Evolutionary conservation across 768 basidiomycete genomes (phyloP).

Genomic region (Coprinopsis cinerea): DNA sequence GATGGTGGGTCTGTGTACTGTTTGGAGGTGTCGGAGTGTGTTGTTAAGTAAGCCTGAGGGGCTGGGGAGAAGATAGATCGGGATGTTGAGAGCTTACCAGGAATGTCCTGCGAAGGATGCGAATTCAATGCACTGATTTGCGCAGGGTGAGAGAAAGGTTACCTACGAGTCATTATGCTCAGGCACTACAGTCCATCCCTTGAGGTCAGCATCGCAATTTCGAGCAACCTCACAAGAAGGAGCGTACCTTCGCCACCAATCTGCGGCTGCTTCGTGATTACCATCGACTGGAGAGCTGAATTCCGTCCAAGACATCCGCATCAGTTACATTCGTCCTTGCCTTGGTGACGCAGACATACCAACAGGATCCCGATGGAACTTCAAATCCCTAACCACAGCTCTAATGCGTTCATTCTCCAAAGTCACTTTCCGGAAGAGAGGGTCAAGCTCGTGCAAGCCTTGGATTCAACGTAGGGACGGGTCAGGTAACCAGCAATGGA

Average conservation of each 20-base stretch:
- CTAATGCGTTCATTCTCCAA: conserved; percentile 72
- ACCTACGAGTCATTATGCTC: conserved; percentile 92
- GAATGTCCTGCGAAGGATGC: conserved; percentile 49
- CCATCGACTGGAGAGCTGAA: conserved; percentile 85
- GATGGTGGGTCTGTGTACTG: conserved; percentile 90
- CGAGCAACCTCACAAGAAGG: background rate
- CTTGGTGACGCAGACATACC: conserved; percentile 36
- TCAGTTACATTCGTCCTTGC: background rate
- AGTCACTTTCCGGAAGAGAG: conserved; percentile 72
- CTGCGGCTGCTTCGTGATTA: conserved; percentile 90
- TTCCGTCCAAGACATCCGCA: background rate
- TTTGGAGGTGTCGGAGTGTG: background rate
- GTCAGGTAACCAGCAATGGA: background rate
- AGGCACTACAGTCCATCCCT: conserved; percentile 46
- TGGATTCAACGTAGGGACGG: background rate
- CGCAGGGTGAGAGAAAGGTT: conserved; percentile 3
- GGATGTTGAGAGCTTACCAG: conserved; percentile 46
- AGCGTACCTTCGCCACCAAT: conserved; percentile 85
- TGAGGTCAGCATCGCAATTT: background rate
- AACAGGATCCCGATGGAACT: conserved; percentile 80
- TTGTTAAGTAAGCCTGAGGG: no score
- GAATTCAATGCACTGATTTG: conserved; percentile 4
- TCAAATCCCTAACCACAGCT: conserved; percentile 67
- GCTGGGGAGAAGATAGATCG: no score
- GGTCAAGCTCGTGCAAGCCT: conserved; percentile 86